Conservation (phyloP, 345 rosid genomes). For the Mallotus nudiflorus region DNA sequence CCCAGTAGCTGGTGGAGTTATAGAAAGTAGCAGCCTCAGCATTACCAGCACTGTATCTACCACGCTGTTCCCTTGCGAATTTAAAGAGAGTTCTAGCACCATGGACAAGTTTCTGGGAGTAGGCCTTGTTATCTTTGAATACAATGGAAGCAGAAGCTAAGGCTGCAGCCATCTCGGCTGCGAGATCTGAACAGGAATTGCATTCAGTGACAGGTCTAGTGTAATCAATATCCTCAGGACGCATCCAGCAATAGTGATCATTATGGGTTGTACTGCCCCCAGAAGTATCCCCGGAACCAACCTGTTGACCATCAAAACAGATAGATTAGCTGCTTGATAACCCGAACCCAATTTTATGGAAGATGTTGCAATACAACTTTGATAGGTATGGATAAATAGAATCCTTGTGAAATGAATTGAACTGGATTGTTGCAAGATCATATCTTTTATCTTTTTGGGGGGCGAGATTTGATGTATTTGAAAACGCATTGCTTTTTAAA, state of each 20-base stretch:
- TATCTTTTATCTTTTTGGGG: no score
- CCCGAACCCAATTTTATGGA: background rate
- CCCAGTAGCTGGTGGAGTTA: constrained; percentile 87
- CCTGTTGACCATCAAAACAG: constrained; percentile 39
- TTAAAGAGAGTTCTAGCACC: constrained; percentile 75
- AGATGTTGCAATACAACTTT: background rate
- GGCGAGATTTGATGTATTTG: no score
- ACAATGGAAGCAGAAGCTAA: constrained; percentile 94
- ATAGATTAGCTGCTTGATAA: no score
- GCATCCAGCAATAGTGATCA: constrained; percentile 98
- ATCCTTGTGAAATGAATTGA: no score
- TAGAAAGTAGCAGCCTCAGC: constrained; percentile 67
- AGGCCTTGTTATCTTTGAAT: constrained; percentile 88
- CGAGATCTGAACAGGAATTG: constrained; percentile 81
- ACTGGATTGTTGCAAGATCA: no score
- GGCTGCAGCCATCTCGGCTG: constrained; percentile 98
- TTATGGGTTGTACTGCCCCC: constrained; percentile 67
- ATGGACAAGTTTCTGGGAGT: constrained; percentile 90
- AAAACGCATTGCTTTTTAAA: no score
- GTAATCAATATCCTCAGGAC: constrained; percentile 98
- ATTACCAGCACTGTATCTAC: constrained; percentile 78
- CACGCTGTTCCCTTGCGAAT: constrained; percentile 72
- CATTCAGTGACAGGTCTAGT: constrained; percentile 66
- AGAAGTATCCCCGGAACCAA: constrained; percentile 84
- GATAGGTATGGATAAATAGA: no score